A percentile compares a stretch with the other conserved stretches of the same genome.
These are phyloP conservation scores for Eucalyptus virginea DNA, from an alignment of 345 rosid species.

Conservation along the genomic window DNA sequence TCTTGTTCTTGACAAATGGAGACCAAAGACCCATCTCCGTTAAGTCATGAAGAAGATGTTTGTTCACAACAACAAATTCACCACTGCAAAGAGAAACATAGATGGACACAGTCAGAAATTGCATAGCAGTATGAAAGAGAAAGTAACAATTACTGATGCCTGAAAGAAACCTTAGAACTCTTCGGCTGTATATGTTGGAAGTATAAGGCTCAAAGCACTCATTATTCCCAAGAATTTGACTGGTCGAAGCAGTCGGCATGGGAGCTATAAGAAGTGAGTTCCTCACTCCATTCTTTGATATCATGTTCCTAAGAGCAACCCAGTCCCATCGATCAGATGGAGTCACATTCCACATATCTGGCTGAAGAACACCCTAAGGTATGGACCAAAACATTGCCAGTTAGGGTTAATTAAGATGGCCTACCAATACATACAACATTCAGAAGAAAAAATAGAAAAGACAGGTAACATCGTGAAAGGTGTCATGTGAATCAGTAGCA, in stretches of 20 bases:
- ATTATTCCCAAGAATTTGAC: conserved; percentile 94
- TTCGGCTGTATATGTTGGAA: conserved; percentile 81
- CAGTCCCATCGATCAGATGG: conserved; percentile 77
- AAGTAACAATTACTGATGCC: neutral
- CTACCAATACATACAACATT: neutral
- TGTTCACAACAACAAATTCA: conserved; percentile 93
- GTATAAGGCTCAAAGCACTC: conserved; percentile 97
- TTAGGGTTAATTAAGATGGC: neutral
- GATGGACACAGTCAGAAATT: neutral
- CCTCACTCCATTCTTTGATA: conserved; percentile 70
- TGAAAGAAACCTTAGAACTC: conserved; percentile 63
- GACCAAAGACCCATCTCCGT: conserved; percentile 92
- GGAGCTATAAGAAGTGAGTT: conserved; percentile 89
- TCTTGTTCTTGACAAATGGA: conserved; percentile 68
- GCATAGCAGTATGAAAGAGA: neutral
- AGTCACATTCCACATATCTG: conserved; percentile 85
- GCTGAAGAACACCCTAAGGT: conserved; percentile 81
- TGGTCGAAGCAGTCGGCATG: conserved; percentile 96
- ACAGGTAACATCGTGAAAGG: neutral
- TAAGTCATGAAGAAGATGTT: conserved; percentile 90
- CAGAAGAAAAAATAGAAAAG: neutral
- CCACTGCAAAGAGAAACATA: conserved; percentile 32
- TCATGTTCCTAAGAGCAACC: conserved; percentile 50
- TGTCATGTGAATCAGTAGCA: neutral
- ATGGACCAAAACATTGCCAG: neutral